Evolutionary conservation across 352 stramenopile species (phyloP).

Genomic region (Globisporangium emineosum): DNA sequence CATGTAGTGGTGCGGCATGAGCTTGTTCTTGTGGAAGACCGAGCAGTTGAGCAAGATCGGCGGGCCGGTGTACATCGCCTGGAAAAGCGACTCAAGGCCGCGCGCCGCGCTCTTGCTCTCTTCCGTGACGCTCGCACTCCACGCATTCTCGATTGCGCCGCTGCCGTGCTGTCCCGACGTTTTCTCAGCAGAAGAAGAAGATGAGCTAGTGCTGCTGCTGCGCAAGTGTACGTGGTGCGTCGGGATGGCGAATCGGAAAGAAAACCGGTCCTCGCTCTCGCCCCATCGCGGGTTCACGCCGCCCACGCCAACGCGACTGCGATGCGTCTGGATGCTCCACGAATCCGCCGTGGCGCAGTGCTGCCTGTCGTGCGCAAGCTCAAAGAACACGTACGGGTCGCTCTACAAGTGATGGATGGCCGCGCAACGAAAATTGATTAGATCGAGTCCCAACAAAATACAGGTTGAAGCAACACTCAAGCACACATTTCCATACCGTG

Average conservation of each 20-base stretch:
- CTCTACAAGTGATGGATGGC: slow-evolving; percentile 28
- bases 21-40: slow-evolving; percentile 79
- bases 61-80: slow-evolving; percentile 60
- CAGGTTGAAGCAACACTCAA: not conserved
- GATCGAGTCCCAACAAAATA: not conserved
- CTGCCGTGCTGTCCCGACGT: not conserved
- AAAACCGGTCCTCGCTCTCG: slow-evolving; percentile 47
- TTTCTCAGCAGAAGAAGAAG: not conserved
- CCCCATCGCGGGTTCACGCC: slow-evolving; percentile 61
- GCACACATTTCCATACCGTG: slow-evolving; percentile 30
- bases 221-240: slow-evolving; percentile 55
- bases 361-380: slow-evolving; percentile 37
- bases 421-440: not conserved
- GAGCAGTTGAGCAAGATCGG: slow-evolving; percentile 55
- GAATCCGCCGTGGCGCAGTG: slow-evolving; percentile 43
- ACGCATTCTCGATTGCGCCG: slow-evolving; percentile 28
- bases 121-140: slow-evolving; percentile 34
- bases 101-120: slow-evolving; percentile 29
- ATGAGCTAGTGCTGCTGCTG: slow-evolving; percentile 13
- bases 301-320: slow-evolving; percentile 47
- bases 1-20: slow-evolving; percentile 78
- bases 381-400: slow-evolving; percentile 75
- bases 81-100: slow-evolving; percentile 56
- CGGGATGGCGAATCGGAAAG: slow-evolving; percentile 74
- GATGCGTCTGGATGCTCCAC: slow-evolving; percentile 76